Evolutionary conservation across 179 eudicot genomes (phyloP).

Genomic region (Patellifolia procumbens): DNA sequence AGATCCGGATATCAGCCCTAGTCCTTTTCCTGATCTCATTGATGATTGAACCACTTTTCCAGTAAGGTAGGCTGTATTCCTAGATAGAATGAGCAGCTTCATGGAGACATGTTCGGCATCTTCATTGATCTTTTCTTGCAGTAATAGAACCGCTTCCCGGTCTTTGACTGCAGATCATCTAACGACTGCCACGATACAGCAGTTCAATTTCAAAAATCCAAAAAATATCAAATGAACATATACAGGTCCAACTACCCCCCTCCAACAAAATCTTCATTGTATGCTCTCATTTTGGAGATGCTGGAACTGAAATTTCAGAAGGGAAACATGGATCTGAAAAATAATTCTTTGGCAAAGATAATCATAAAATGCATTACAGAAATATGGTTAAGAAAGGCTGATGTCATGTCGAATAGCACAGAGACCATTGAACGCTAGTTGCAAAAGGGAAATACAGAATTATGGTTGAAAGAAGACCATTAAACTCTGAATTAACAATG

Average conservation of each 20-base stretch:
- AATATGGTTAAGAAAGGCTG: too few relatives aligned
- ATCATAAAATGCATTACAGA: too few relatives aligned
- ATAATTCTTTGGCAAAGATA: not conserved
- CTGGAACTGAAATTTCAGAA: not conserved
- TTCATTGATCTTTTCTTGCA: conserved; percentile 92
- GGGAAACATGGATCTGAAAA: not conserved
- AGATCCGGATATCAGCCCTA: conserved; percentile 73
- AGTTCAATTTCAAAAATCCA: not conserved
- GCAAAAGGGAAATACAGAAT: not conserved
- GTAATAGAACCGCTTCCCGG: conserved; percentile 89
- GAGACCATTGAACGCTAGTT: not conserved
- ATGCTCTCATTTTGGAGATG: too few relatives aligned
- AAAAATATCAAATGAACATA: too few relatives aligned
- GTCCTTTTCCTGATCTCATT: conserved; percentile 86
- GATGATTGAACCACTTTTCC: conserved; percentile 84
- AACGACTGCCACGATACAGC: conserved; percentile 45
- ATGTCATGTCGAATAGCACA: too few relatives aligned
- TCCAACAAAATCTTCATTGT: not conserved
- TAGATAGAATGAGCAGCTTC: conserved; percentile 70
- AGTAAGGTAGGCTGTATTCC: conserved; percentile 81
- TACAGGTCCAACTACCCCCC: not conserved
- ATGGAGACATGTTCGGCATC: conserved; percentile 66
- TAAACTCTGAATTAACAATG: not conserved
- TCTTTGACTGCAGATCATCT: conserved; percentile 81
- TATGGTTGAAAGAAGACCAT: not conserved